A percentile compares a stretch with the other conserved stretches of the same genome.
Evolutionary conservation across 257 asterid genomes (phyloP).

Genomic region (Solanum phureja): DNA sequence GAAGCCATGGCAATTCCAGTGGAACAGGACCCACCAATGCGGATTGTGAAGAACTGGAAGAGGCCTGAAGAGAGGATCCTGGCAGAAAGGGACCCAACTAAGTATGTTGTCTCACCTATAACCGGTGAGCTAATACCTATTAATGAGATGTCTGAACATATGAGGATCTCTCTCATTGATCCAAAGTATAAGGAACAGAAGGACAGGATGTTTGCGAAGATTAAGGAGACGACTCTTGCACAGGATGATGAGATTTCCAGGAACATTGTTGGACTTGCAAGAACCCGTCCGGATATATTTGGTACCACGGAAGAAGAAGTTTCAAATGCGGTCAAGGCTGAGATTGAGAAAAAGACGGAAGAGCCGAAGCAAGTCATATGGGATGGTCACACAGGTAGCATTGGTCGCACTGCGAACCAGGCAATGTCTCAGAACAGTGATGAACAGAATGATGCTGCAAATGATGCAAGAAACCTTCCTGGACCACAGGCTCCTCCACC

Average conservation of each 20-base stretch:
- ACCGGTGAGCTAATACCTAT: slow-evolving; percentile 79
- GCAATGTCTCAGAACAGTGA: slow-evolving; percentile 81
- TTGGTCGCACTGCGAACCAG: slow-evolving; percentile 90
- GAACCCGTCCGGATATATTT: slow-evolving; percentile 89
- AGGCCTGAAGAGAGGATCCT: slow-evolving; percentile 89
- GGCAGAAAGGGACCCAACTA: slow-evolving; percentile 85
- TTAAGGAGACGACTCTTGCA: slow-evolving; percentile 89
- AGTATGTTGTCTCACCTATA: slow-evolving; percentile 75
- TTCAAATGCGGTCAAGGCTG: slow-evolving; percentile 92
- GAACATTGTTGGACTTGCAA: slow-evolving; percentile 91
- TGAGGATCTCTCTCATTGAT: slow-evolving; percentile 92
- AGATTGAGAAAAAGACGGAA: slow-evolving; percentile 84
- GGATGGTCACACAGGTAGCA: slow-evolving; percentile 96
- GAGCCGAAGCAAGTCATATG: slow-evolving; percentile 98
- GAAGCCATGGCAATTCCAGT: slow-evolving; percentile 35
- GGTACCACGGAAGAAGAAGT: slow-evolving; percentile 99
- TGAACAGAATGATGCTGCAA: slow-evolving; percentile 40
- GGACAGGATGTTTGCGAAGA: slow-evolving; percentile 98
- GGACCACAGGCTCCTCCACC: slow-evolving; percentile 90
- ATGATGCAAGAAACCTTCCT: slow-evolving; percentile 48
- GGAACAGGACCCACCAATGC: slow-evolving; percentile 86
- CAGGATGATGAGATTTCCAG: slow-evolving; percentile 90
- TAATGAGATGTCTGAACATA: slow-evolving; percentile 95
- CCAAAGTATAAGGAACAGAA: slow-evolving; percentile 93
- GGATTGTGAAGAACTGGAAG: slow-evolving; percentile 90